Conservation (phyloP, 257 asterid species). For the Fraxinus pennsylvanica region DNA sequence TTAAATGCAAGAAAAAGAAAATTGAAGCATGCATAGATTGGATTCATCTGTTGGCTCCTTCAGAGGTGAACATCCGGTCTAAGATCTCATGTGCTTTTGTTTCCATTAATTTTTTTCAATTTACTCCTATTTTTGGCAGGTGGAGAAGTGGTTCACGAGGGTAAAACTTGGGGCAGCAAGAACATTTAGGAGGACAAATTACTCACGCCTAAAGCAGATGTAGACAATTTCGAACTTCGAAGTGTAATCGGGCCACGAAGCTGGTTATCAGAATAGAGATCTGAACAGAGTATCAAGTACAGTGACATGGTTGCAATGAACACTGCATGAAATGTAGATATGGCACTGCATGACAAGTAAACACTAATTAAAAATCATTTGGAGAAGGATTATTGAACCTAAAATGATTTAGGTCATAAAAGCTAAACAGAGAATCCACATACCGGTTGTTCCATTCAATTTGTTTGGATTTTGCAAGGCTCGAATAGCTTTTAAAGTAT, state of each 20-base stretch:
- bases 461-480: slow-evolving; percentile 52
- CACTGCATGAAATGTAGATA: slow-evolving; percentile 73
- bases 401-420: neutral
- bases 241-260: slow-evolving; percentile 46
- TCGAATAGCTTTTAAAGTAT: slow-evolving; percentile 61
- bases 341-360: slow-evolving; percentile 49
- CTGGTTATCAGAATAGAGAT: slow-evolving; percentile 44
- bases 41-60: neutral
- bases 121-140: neutral
- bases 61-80: neutral
- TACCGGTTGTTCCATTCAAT: slow-evolving; percentile 91
- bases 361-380: slow-evolving; percentile 12
- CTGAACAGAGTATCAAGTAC: slow-evolving; percentile 63
- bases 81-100: neutral
- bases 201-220: slow-evolving; percentile 72
- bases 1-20: slow-evolving; percentile 1
- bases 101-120: neutral
- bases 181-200: slow-evolving; percentile 1
- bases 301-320: slow-evolving; percentile 55
- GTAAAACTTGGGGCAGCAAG: neutral
- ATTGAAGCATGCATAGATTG: neutral
- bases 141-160: neutral
- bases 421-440: slow-evolving; percentile 25
- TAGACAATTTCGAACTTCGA: slow-evolving; percentile 56
- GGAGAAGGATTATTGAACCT: neutral